Conservation (phyloP, 495 filamentous ascomycete species). For the Penicillium macrosclerotiorum region DNA sequence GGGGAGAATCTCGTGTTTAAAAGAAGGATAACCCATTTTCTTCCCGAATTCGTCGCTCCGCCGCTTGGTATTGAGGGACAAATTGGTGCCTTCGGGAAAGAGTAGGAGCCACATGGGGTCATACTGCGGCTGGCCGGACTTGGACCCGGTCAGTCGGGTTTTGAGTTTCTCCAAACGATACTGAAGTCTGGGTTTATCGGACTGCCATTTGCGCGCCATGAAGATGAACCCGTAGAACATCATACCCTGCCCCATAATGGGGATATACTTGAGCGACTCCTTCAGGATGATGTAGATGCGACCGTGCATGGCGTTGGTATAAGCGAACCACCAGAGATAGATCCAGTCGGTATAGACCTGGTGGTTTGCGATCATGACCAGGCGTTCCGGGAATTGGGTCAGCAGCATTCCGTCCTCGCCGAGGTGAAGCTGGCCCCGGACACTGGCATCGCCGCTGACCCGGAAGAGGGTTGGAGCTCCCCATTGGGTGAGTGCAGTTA, state of each 20-base stretch:
- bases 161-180: constrained; percentile 61
- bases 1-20: constrained; percentile 58
- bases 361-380: constrained; percentile 66
- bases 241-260: constrained; percentile 63
- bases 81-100: constrained; percentile 68
- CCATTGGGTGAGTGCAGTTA: constrained; percentile 60
- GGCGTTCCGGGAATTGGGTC: constrained; percentile 57
- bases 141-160: constrained; percentile 46
- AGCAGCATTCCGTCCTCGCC: constrained; percentile 54
- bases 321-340: constrained; percentile 70
- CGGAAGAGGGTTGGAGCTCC: constrained; percentile 59
- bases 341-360: constrained; percentile 73
- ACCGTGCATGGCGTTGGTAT: constrained; percentile 63
- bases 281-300: constrained; percentile 70
- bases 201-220: constrained; percentile 65
- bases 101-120: constrained; percentile 73
- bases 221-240: constrained; percentile 70
- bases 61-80: constrained; percentile 56
- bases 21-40: constrained; percentile 51
- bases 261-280: constrained; percentile 64
- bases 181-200: constrained; percentile 58
- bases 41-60: constrained; percentile 54
- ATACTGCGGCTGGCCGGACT: constrained; percentile 45
- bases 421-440: constrained; percentile 56
- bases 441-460: constrained; percentile 59